Percentiles rank a stretch among this genome's conserved stretches.
These are phyloP conservation scores for Exidia glandulosa DNA, from an alignment of 768 basidiomycete genomes.

Conservation along the genomic window DNA sequence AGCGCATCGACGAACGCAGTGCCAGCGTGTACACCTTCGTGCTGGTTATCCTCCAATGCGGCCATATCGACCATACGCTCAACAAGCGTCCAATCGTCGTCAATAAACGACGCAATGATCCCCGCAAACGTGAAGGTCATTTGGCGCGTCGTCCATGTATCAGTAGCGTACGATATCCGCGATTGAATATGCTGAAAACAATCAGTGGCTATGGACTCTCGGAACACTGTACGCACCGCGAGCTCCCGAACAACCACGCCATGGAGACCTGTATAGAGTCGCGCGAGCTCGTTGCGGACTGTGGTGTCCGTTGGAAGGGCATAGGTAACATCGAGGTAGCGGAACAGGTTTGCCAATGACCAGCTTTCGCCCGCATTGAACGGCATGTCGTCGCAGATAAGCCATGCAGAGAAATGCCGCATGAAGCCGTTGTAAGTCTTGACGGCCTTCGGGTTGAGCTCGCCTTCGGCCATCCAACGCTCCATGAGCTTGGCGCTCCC, in stretches of 20 bases:
- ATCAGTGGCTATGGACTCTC: neutral
- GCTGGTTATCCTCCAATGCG: conserved; percentile 10
- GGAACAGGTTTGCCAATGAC: conserved; percentile 9
- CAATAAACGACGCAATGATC: conserved; percentile 9
- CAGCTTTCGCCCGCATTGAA: conserved; percentile 15
- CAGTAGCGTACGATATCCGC: conserved; percentile 6
- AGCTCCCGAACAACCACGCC: conserved; percentile 11
- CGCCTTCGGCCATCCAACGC: neutral
- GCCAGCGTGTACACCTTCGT: conserved; percentile 19
- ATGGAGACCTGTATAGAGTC: conserved; percentile 12
- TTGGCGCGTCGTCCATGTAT: conserved; percentile 11
- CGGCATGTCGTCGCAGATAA: conserved; percentile 10
- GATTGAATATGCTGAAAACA: conserved; percentile 8
- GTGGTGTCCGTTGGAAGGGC: conserved; percentile 17
- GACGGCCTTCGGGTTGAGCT: neutral
- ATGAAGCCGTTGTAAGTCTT: neutral
- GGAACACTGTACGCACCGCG: conserved; percentile 6
- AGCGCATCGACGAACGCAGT: conserved; percentile 18
- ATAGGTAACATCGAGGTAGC: conserved; percentile 8
- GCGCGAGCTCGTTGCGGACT: conserved; percentile 13
- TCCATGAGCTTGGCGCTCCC: conserved; percentile 12
- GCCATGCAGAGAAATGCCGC: conserved; percentile 1
- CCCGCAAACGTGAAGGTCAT: conserved; percentile 14
- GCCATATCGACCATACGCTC: conserved; percentile 11
- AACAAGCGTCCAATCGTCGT: conserved; percentile 12